Conservation (phyloP, 2,329 filamentous ascomycete genomes). For the Sphaerulina populicola region DNA sequence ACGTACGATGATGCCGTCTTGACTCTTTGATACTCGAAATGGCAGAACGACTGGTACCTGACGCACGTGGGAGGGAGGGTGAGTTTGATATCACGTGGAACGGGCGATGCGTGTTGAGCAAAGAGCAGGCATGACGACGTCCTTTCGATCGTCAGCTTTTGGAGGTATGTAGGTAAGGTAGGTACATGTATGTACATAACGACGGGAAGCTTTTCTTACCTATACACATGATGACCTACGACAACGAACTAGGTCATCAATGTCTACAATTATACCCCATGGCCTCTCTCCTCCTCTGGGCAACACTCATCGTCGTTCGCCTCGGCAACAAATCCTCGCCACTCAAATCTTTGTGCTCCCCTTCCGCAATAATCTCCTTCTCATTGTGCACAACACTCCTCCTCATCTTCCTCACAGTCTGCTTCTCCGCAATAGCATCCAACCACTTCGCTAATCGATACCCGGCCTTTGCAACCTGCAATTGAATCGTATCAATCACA, state of each 20-base stretch:
- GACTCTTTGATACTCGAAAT: too few species aligned
- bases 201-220: too few species aligned
- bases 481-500: conserved; percentile 34
- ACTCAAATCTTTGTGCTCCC: not conserved
- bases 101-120: too few species aligned
- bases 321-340: not conserved
- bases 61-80: too few species aligned
- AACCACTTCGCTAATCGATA: conserved; percentile 34
- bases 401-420: conserved; percentile 4
- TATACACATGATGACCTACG: not conserved
- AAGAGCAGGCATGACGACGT: too few species aligned
- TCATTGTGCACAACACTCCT: not conserved
- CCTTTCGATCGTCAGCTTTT: too few species aligned
- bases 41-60: too few species aligned
- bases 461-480: conserved; percentile 40
- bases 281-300: conserved; percentile 11
- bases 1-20: too few species aligned
- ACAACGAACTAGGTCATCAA: not conserved
- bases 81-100: too few species aligned
- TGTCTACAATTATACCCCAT: conserved; percentile 5
- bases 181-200: too few species aligned
- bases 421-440: conserved; percentile 28
- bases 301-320: not conserved
- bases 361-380: not conserved
- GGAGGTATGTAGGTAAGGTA: too few species aligned